Evolutionary conservation across 2,329 filamentous ascomycete species (phyloP).

Genomic region (Coleophoma eucalyptorum): DNA sequence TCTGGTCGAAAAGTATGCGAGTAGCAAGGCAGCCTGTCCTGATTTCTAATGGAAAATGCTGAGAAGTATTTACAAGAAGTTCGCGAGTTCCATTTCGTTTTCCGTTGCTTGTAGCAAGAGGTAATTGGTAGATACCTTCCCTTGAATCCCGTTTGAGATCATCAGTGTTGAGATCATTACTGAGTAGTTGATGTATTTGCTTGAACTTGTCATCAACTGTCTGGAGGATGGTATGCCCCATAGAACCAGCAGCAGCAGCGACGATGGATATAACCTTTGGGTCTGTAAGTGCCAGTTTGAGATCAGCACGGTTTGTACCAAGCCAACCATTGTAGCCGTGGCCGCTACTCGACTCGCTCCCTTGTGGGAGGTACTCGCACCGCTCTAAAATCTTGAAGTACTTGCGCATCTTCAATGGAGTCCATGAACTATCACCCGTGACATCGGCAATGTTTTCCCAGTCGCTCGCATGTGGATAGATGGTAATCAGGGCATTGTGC

Average conservation of each 20-base stretch:
- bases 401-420: slow-evolving; percentile 33
- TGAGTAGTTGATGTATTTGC: slow-evolving; percentile 7
- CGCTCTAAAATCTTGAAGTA: slow-evolving; percentile 39
- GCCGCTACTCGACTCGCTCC: slow-evolving; percentile 26
- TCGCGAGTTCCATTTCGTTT: slow-evolving; percentile 16
- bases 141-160: slow-evolving; percentile 10
- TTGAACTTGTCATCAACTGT: slow-evolving; percentile 2
- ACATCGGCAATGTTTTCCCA: slow-evolving; percentile 35
- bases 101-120: slow-evolving; percentile 12
- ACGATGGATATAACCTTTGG: slow-evolving; percentile 14
- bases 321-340: slow-evolving; percentile 40
- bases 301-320: slow-evolving; percentile 1
- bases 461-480: slow-evolving; percentile 35
- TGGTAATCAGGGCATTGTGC: slow-evolving; percentile 32
- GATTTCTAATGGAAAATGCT: slow-evolving; percentile 13
- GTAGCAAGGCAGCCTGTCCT: slow-evolving; percentile 28
- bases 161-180: slow-evolving; percentile 19
- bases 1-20: slow-evolving; percentile 33
- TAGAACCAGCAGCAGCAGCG: slow-evolving; percentile 11
- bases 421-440: slow-evolving; percentile 41
- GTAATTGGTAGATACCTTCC: slow-evolving; percentile 18
- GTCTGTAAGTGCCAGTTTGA: slow-evolving; percentile 9
- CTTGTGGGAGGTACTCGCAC: slow-evolving; percentile 33
- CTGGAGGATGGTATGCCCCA: slow-evolving; percentile 7
- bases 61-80: slow-evolving; percentile 17